These are phyloP conservation scores for Pseudozyma sp. DNA, from an alignment of 1,284 basidiomycete genomes.

Conservation along the genomic window DNA sequence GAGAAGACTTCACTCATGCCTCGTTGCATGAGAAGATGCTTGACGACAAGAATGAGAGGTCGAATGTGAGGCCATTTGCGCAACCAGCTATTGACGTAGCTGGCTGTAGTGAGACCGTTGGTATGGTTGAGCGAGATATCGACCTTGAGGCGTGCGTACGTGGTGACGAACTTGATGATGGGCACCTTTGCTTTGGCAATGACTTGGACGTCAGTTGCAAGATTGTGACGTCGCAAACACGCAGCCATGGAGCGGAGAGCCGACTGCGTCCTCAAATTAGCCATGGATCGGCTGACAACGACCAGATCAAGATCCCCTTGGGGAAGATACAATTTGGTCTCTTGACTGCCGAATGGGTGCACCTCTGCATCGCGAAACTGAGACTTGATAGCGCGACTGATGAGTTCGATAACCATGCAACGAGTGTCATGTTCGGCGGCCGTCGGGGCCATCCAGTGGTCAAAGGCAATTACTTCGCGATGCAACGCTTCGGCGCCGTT, in stretches of 20 bases:
- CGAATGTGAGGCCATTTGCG: slow-evolving; percentile 80
- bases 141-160: slow-evolving; percentile 72
- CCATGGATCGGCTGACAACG: slow-evolving; percentile 70
- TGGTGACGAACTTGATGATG: slow-evolving; percentile 90
- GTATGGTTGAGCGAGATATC: slow-evolving; percentile 69
- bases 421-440: slow-evolving; percentile 85
- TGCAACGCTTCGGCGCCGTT: slow-evolving; percentile 75
- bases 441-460: slow-evolving; percentile 87
- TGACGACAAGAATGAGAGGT: slow-evolving; percentile 78
- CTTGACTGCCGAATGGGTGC: slow-evolving; percentile 89
- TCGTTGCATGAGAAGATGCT: slow-evolving; percentile 88
- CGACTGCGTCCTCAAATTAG: slow-evolving; percentile 66
- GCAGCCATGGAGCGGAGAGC: slow-evolving; percentile 70
- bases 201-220: slow-evolving; percentile 77
- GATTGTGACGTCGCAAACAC: slow-evolving; percentile 71
- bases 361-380: slow-evolving; percentile 85
- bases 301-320: slow-evolving; percentile 77
- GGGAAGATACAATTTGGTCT: slow-evolving; percentile 93
- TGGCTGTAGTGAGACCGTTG: slow-evolving; percentile 84
- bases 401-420: slow-evolving; percentile 79
- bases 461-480: slow-evolving; percentile 75
- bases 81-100: slow-evolving; percentile 85
- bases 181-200: slow-evolving; percentile 91
- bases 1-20: slow-evolving; percentile 97
- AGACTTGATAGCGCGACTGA: slow-evolving; percentile 77